These are phyloP conservation scores for Turnera subulata DNA, from an alignment of 345 rosid species.

Conservation along the genomic window DNA sequence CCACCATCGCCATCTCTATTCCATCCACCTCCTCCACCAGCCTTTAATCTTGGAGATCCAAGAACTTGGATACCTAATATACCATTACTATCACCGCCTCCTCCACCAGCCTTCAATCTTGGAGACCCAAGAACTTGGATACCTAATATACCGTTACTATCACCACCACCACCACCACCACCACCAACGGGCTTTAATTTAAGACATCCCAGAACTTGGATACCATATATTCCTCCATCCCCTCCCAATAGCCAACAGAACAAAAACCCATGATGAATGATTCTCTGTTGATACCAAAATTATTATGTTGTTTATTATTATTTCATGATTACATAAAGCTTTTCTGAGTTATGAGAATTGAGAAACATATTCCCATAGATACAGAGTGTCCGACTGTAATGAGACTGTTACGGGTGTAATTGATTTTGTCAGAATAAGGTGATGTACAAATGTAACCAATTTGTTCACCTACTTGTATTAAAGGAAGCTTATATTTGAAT, in stretches of 20 bases:
- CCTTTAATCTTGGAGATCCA: constrained; percentile 50
- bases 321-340: background rate
- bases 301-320: background rate
- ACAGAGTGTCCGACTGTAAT: constrained; percentile 2
- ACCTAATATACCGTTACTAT: constrained; percentile 43
- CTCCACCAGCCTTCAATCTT: constrained; percentile 43
- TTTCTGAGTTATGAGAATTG: background rate
- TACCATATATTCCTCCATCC: constrained; percentile 33
- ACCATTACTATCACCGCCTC: constrained; percentile 32
- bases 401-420: background rate
- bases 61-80: constrained; percentile 61
- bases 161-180: constrained; percentile 30
- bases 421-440: background rate
- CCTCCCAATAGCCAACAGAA: constrained; percentile 26
- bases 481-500: too few species aligned
- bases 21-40: constrained; percentile 48
- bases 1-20: constrained; percentile 30
- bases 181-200: constrained; percentile 31
- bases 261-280: constrained; percentile 14
- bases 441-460: too few species aligned
- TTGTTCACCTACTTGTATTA: too few species aligned
- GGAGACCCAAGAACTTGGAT: constrained; percentile 67
- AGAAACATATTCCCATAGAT: background rate
- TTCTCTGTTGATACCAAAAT: background rate
- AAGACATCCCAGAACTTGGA: constrained; percentile 44